phyloP scores from a whole-genome alignment of 331 rosid species.

The Saraca asoca region DNA sequence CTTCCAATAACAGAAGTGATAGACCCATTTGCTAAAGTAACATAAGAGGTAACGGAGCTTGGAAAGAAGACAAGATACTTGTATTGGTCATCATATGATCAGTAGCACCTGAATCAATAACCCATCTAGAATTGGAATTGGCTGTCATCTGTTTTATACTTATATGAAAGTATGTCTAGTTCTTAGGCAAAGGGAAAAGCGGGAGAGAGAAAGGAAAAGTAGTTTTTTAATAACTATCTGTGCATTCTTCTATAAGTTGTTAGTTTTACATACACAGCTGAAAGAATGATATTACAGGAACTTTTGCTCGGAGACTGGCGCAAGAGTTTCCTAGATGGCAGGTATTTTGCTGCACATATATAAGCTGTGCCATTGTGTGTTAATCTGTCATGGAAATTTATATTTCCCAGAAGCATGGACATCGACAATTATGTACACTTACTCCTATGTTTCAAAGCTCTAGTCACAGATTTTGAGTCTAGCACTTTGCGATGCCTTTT shows the following conservation, averaged over 20 bases:
- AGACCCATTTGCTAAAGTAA: no score
- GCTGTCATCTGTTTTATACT: not conserved
- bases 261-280: conserved; percentile 26
- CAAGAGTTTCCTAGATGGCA: conserved; percentile 93
- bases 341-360: conserved; percentile 52
- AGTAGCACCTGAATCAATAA: no score
- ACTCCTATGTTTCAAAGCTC: not conserved
- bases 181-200: conserved; percentile 3
- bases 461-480: no score
- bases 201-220: not conserved
- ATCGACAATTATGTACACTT: not conserved
- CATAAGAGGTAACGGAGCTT: no score
- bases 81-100: no score
- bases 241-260: not conserved
- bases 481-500: not conserved
- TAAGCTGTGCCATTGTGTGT: conserved; percentile 11
- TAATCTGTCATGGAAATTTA: conserved; percentile 6
- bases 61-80: no score
- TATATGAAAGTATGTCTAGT: conserved; percentile 7
- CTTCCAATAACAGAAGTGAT: no score
- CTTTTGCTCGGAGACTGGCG: conserved; percentile 82
- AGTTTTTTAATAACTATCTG: no score
- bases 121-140: no score
- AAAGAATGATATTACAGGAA: conserved; percentile 59
- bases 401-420: not conserved